Evolutionary conservation across 2,329 filamentous ascomycete genomes (phyloP).

Genomic region (Zarea fungicola): DNA sequence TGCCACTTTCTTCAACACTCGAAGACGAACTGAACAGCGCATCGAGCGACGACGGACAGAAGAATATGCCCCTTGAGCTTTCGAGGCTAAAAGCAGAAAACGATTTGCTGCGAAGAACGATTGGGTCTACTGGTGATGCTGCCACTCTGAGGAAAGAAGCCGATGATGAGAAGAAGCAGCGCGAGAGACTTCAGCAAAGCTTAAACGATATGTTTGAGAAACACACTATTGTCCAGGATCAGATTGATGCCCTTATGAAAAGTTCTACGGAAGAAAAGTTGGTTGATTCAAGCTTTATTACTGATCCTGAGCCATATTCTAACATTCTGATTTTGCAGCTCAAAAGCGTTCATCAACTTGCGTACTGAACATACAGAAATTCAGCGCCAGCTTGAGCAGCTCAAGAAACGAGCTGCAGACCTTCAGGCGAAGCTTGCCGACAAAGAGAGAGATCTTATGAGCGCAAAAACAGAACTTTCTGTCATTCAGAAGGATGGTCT

Average conservation of each 20-base stretch:
- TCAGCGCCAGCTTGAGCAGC: conserved; percentile 42
- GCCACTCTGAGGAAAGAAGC: conserved; percentile 50
- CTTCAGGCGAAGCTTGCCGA: conserved; percentile 47
- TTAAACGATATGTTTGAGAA: conserved; percentile 55
- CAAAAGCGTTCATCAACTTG: conserved; percentile 47
- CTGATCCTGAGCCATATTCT: conserved; percentile 15
- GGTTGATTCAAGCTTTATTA: conserved; percentile 30
- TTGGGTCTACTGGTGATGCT: conserved; percentile 49
- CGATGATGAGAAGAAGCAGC: conserved; percentile 47
- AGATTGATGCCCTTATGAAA: conserved; percentile 50
- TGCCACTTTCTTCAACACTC: conserved; percentile 36
- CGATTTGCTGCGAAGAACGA: conserved; percentile 49
- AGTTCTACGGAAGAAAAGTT: conserved; percentile 51
- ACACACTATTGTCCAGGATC: conserved; percentile 51
- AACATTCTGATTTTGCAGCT: conserved; percentile 43
- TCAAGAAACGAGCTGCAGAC: conserved; percentile 36
- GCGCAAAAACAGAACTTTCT: conserved; percentile 47
- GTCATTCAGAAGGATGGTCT: conserved; percentile 50
- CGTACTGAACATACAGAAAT: conserved; percentile 42
- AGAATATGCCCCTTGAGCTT: conserved; percentile 45
- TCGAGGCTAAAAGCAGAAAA: conserved; percentile 59
- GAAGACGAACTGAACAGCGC: conserved; percentile 57
- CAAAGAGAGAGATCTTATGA: conserved; percentile 50
- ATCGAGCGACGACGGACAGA: conserved; percentile 31
- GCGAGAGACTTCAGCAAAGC: conserved; percentile 47